These are phyloP conservation scores for Scheffersomyces insectosa DNA, from an alignment of 1,139 yeast genomes.

Conservation along the genomic window DNA sequence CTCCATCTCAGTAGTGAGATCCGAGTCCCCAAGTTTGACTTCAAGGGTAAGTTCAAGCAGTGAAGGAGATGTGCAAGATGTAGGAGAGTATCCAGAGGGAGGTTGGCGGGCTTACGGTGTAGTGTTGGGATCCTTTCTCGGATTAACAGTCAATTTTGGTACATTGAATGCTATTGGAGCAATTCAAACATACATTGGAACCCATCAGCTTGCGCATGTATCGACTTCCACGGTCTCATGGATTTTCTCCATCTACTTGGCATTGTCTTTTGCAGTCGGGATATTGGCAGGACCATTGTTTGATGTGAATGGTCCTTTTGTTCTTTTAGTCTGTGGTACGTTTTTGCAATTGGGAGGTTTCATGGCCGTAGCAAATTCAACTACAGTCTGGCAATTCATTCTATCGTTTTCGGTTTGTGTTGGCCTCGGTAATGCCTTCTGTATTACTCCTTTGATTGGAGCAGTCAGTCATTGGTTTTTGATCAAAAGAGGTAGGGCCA, in stretches of 20 bases:
- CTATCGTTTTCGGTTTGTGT: constrained; percentile 35
- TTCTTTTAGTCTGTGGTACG: constrained; percentile 27
- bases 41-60: too few relatives aligned
- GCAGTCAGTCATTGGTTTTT: constrained; percentile 43
- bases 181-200: constrained; percentile 34
- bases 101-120: constrained; percentile 34
- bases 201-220: constrained; percentile 29
- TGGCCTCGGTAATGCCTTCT: constrained; percentile 36
- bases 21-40: too few relatives aligned
- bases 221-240: constrained; percentile 25
- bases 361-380: constrained; percentile 34
- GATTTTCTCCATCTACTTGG: constrained; percentile 40
- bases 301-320: constrained; percentile 33
- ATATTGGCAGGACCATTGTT: constrained; percentile 39
- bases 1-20: too few relatives aligned
- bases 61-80: neutral
- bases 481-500: constrained; percentile 33
- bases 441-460: constrained; percentile 38
- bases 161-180: constrained; percentile 37
- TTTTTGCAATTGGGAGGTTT: constrained; percentile 31
- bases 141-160: constrained; percentile 33
- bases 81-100: constrained; percentile 23
- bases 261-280: constrained; percentile 32
- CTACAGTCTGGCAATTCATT: constrained; percentile 33
- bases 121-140: constrained; percentile 36